Evolutionary conservation across 352 stramenopile species (phyloP).

Genomic region (Phytophthora agathidicida): DNA sequence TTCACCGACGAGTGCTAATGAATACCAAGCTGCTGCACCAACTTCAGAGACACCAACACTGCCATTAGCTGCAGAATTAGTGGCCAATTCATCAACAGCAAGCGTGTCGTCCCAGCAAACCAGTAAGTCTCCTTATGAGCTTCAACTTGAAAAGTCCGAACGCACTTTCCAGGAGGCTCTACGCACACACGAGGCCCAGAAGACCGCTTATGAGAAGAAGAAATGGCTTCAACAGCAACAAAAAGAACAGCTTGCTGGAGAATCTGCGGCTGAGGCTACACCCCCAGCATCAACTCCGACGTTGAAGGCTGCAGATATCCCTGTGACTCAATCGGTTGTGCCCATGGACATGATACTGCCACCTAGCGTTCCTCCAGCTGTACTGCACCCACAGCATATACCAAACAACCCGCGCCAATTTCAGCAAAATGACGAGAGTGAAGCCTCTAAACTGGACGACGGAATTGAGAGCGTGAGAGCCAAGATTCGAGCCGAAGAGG

Average conservation of each 20-base stretch:
- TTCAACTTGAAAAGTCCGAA: slow-evolving; percentile 55
- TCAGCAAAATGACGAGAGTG: not conserved
- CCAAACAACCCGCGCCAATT: not conserved
- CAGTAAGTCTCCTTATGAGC: slow-evolving; percentile 45
- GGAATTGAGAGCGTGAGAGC: slow-evolving; percentile 49
- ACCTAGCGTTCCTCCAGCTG: slow-evolving; percentile 16
- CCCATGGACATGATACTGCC: slow-evolving; percentile 16
- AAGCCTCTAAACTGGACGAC: not conserved
- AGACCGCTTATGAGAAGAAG: slow-evolving; percentile 45
- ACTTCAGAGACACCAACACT: not conserved
- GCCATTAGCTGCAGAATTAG: not conserved
- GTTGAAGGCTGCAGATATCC: not conserved
- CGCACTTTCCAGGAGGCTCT: slow-evolving; percentile 49
- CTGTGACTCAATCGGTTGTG: slow-evolving; percentile 18
- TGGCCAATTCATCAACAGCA: not conserved
- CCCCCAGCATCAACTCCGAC: not conserved
- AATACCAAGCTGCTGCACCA: not conserved
- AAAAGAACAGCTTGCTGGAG: slow-evolving; percentile 6
- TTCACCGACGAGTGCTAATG: not conserved
- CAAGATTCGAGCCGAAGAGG: slow-evolving; percentile 51
- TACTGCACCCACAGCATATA: slow-evolving; percentile 6
- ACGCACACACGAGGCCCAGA: slow-evolving; percentile 45
- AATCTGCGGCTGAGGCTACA: not conserved
- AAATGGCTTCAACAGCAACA: slow-evolving; percentile 25
- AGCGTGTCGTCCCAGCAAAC: not conserved